Base-by-base conservation (phyloP, 2,329 filamentous ascomycete species). In the Alternaria longipes region DNA sequence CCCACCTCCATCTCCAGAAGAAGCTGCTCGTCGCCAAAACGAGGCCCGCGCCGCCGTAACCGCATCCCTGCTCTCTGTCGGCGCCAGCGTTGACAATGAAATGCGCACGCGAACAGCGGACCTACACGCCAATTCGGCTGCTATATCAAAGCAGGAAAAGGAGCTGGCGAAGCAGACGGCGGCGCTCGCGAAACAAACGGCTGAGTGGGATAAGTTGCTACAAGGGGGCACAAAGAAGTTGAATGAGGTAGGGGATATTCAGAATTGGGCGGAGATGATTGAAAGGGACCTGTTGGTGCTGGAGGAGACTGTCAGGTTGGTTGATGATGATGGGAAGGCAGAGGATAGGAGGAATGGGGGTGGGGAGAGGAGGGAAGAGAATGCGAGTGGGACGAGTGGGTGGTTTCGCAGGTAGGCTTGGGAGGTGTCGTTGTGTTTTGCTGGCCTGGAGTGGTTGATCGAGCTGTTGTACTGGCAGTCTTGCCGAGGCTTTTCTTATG, bases 251-350 rank as follows among this genome's bases (percentile, higher is more conserved):
- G 91, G 91, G 24, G 89, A 93, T 74, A 86, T 94, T 74, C 91
- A 94, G 83, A 94, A 94, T 77, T 95, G 91, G 91, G 91, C 91
- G 22, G 92, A 95, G 84, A 87, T 93, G 80, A 83, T 94, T 72
- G 91, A 81, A 62, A 67, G 78, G 47, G 79, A 81, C 51, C 47
- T 81, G 60, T 44, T 81, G 55, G 78, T 80, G 40, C 55, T 81
- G 62, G 79, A 81, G 64, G 79, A 81, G 65, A 81, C 79, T 24
- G 47, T 80, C 54, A 67, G 78, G 55, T 55, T 80, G 64, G 78
- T 73, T 9, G 77, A 80, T 46, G 77, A 80, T 46, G 68, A 59
- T 34, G 55, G 66, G 55, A 65, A 58, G 30, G 60, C 58, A 7
- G 34, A 36, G 32, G 14, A 16, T 16, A 53, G 55, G 54, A 65